Evolutionary conservation across 345 rosid genomes (phyloP), one percentile per base, ranked within the genome.

Genomic region (Murraya paniculata): DNA sequence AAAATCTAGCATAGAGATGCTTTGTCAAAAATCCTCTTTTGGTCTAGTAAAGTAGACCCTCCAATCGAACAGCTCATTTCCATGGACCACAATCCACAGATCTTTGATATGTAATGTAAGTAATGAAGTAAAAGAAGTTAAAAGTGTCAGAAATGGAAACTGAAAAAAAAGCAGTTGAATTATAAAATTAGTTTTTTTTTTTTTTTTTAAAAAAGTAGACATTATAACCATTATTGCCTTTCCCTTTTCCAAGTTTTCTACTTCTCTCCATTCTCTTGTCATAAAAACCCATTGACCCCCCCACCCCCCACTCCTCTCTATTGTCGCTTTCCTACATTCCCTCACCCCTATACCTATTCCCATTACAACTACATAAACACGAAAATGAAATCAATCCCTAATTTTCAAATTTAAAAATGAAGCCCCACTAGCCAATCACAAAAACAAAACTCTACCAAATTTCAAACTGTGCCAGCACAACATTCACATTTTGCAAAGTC

Each of bases 141-240:
- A 73, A 19, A 25, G 50, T 55, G 73, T 72, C 71, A 72, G 73
- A 81, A 59, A 65, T 66, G 28, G 36, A 65, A 74, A 27, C 6
- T 19, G 39, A 18, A 27, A 72, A 67, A 72, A 71, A 67, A 21
- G 56, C 0, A 10, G 48, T 7, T 9, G 9, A 24, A 2, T 28
- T 31, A 4, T 0, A 10, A 64, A 38, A 25, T 6, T 10, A 18
- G n/a, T 13, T n/a, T n/a, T n/a, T n/a, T n/a, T n/a, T n/a, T n/a
- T n/a, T n/a, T n/a, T n/a, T n/a, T n/a, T n/a, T n/a, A 45, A 45
- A 2, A 16, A n/a, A 61, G 33, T 7, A 61, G 25, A 24, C 62
- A 65, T 65, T 24, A 48, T 74, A 60, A 45, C 30, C 68, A 45
- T 33, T 35, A 11, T 25, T 19, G 45, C 55, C 22, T 53, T 13